These are phyloP conservation scores for Colletotrichum sp. DNA, from an alignment of 2,329 filamentous ascomycete genomes.

Conservation along the genomic window DNA sequence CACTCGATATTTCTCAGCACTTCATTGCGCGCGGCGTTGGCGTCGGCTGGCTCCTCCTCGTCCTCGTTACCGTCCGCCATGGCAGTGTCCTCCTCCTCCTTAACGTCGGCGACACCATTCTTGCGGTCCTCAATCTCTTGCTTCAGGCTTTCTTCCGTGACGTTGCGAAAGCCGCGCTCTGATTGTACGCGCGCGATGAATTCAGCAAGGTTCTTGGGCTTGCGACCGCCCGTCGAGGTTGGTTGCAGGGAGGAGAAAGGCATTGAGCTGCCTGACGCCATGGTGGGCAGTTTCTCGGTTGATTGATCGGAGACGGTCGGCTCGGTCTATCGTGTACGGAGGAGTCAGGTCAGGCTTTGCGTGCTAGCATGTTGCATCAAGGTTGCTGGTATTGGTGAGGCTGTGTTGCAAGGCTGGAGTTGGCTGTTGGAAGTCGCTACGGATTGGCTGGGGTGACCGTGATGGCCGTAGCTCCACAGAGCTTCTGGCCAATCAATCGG, in stretches of 20 bases:
- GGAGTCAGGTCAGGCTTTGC: neutral
- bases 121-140: conserved; percentile 66
- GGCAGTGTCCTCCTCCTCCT: conserved; percentile 48
- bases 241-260: conserved; percentile 65
- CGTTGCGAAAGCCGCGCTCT: conserved; percentile 80
- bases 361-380: neutral
- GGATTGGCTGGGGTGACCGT: conserved; percentile 6
- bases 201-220: conserved; percentile 68
- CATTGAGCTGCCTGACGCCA: conserved; percentile 24
- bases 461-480: neutral
- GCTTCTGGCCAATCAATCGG: neutral
- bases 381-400: neutral
- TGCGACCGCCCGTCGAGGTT: conserved; percentile 62
- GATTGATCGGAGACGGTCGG: neutral
- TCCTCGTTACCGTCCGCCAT: conserved; percentile 40
- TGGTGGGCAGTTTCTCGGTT: neutral
- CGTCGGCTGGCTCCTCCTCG: conserved; percentile 44
- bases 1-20: conserved; percentile 65
- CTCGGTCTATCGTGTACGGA: neutral
- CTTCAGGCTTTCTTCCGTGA: conserved; percentile 76
- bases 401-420: conserved; percentile 3
- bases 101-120: conserved; percentile 52
- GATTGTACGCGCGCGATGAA: conserved; percentile 81
- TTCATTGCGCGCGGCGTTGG: conserved; percentile 58
- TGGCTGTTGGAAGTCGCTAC: neutral